Evolutionary conservation across 2,329 filamentous ascomycete species (phyloP), one percentile per base, ranked within the genome.

Genomic region (Fonsecaea pedrosoi): DNA sequence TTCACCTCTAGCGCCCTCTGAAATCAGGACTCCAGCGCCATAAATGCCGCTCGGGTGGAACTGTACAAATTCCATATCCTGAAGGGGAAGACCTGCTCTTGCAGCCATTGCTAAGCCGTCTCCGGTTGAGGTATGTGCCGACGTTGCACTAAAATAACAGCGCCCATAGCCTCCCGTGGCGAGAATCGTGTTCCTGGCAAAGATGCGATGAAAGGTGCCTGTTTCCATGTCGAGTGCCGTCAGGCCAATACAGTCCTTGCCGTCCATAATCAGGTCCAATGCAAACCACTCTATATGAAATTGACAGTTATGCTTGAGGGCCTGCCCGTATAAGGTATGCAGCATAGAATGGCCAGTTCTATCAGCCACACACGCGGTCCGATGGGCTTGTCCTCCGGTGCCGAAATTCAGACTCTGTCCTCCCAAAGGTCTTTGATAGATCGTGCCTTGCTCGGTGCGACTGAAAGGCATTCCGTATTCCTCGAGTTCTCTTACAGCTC

Each of bases 251-350:
- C 94, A 98, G 81, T 94, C 91, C 69, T 94, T 94, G 76, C 96
- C 92, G 83, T 97, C 90, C 95, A 98, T 98, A 76, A 99, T 91
- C 81, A 98, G 84, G 79, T 98, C 95, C 73, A 96, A 87, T 75
- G 94, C 95, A 80, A 98, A 99, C 86, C 94, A 98, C 83, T 98
- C 95, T 80, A 99, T 97, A 83, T 98, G 98, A 87, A 97, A 99
- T 85, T 97, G 97, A 77, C 94, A 97, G 86, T 97, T 96, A 86
- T 98, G 93, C 78, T 92, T 87, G 69, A 98, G 88, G 62, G 94
- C 97, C 84, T 97, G 94, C 75, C 95, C 95, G 82, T 98, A 99
- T 73, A 99, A 91, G 32, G 95, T 98, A 86, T 99, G 95, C 61
- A 99, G 89, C 74, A 99, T 91, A 76, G 95, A 94, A 82, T 99